These are phyloP conservation scores for Myxozyma udenii DNA, from an alignment of 805 yeast genomes.

Conservation along the genomic window DNA sequence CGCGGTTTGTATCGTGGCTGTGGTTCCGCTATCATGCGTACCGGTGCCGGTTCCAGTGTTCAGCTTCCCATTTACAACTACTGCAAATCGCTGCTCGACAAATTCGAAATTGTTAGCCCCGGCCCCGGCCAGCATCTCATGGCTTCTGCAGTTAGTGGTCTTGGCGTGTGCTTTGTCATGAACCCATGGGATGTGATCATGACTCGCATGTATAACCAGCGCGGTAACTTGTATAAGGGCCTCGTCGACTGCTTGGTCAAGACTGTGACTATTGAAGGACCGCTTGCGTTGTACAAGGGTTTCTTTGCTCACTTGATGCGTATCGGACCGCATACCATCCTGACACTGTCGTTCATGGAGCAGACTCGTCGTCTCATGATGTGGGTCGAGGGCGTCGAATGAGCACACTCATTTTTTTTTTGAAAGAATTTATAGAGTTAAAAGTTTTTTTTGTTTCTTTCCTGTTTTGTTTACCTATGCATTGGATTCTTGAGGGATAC, in stretches of 20 bases:
- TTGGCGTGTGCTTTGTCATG: slow-evolving; percentile 93
- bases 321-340: slow-evolving; percentile 90
- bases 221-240: slow-evolving; percentile 68
- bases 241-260: slow-evolving; percentile 86
- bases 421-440: not conserved
- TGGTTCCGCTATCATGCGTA: slow-evolving; percentile 89
- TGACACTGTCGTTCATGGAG: slow-evolving; percentile 89
- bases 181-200: slow-evolving; percentile 96
- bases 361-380: slow-evolving; percentile 71
- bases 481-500: too few species aligned
- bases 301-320: slow-evolving; percentile 89
- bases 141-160: slow-evolving; percentile 75
- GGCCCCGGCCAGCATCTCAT: slow-evolving; percentile 69
- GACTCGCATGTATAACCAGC: slow-evolving; percentile 93
- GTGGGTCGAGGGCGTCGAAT: slow-evolving; percentile 41
- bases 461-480: not conserved
- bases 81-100: slow-evolving; percentile 61
- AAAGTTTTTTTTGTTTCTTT: not conserved
- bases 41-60: slow-evolving; percentile 93
- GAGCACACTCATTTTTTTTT: not conserved
- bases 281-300: slow-evolving; percentile 86
- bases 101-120: slow-evolving; percentile 50
- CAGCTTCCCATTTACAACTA: slow-evolving; percentile 88
- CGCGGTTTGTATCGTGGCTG: slow-evolving; percentile 84
- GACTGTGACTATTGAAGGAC: slow-evolving; percentile 81